Conservation (phyloP, 441 rosid species). For the Syzygium malaccense region DNA sequence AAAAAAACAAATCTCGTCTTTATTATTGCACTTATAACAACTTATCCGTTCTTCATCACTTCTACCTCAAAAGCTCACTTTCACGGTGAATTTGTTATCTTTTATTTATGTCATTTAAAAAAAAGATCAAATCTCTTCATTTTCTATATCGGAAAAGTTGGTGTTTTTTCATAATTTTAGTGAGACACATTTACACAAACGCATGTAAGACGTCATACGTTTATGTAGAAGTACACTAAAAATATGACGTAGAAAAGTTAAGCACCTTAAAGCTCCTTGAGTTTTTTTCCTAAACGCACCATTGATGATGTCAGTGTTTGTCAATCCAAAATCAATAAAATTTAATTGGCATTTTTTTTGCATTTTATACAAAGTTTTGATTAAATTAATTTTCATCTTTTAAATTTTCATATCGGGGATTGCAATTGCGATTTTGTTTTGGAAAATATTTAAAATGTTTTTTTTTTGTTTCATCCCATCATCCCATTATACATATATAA, state of each 20-base stretch:
- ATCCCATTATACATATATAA: background rate
- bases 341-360: background rate
- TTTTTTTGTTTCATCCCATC: background rate
- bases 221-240: background rate
- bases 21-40: background rate
- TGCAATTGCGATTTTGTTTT: background rate
- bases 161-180: background rate
- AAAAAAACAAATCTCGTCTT: background rate
- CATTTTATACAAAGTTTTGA: background rate
- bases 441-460: background rate
- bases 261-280: background rate
- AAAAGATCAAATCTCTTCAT: background rate
- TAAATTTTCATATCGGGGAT: background rate
- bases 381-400: background rate
- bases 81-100: background rate
- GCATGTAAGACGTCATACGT: background rate
- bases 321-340: background rate
- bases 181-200: background rate
- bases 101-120: background rate
- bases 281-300: background rate
- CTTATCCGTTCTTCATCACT: background rate
- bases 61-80: background rate
- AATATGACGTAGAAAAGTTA: background rate
- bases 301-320: background rate
- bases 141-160: background rate